phyloP scores from a whole-genome alignment of 2,329 filamentous ascomycete species.

The Chrysosporium keratinophilum region DNA sequence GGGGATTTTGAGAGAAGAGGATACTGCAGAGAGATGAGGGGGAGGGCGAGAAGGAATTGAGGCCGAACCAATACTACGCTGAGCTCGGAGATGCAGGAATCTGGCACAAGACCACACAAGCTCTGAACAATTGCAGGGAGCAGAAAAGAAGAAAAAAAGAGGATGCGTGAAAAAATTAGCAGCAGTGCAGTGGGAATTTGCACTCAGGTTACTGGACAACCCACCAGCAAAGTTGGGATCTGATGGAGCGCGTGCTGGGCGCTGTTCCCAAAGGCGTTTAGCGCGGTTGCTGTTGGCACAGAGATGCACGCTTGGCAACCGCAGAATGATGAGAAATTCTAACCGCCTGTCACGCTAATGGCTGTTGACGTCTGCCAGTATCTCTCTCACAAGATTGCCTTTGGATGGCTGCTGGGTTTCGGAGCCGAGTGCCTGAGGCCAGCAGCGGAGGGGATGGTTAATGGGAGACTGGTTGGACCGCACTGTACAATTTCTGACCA shows the following conservation, averaged over 20 bases:
- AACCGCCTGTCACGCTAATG: no score
- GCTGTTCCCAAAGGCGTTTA: slow-evolving; percentile 8
- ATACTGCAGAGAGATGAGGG: slow-evolving; percentile 4
- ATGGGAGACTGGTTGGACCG: no score
- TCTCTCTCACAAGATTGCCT: no score
- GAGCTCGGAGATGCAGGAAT: slow-evolving; percentile 6
- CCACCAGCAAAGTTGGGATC: slow-evolving; percentile 7
- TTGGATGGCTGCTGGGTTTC: no score
- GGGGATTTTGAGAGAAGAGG: neutral
- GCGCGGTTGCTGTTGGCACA: neutral
- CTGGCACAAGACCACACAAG: slow-evolving; percentile 7
- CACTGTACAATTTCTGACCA: no score
- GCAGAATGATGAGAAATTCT: no score
- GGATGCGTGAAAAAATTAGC: slow-evolving; percentile 12
- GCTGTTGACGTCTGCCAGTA: no score
- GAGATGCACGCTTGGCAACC: slow-evolving; percentile 1
- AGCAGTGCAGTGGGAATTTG: slow-evolving; percentile 6
- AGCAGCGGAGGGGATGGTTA: no score
- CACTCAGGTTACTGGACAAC: slow-evolving; percentile 2
- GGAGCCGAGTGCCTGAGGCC: no score
- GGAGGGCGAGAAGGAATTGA: neutral
- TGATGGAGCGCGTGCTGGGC: neutral
- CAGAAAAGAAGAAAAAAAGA: slow-evolving; percentile 13
- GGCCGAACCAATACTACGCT: slow-evolving; percentile 5
- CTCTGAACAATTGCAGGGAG: slow-evolving; percentile 7